Base-by-base conservation (phyloP, 306 rosid genomes). In the Gastrolobium villosum region DNA sequence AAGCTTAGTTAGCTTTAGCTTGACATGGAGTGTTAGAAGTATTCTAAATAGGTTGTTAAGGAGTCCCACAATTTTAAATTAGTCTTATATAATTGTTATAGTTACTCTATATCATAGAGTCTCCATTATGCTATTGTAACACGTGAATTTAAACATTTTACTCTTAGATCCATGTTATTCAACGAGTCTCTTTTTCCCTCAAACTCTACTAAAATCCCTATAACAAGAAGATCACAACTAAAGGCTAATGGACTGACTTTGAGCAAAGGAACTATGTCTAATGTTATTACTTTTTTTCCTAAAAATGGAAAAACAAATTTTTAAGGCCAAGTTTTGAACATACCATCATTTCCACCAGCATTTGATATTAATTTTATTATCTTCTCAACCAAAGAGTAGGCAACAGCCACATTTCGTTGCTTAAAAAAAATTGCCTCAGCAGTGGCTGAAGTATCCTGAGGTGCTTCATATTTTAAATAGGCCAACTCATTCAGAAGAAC, bases 401-500 rank as follows among this genome's bases (percentile, higher is more conserved):
- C 93, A 84, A 84, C 82, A 79, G 95, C 96, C 72, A 95, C 90
- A 53, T 88, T 87, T 36, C 69, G 90, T 79, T 43, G 85, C 94
- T 92, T 95, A 26, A 63, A 77, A 83, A 70, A 37, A 78, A 92
- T 77, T 76, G 87, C 80, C 76, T 91, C 91, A 10, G 78, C 80
- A 75, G 85, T 72, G 71, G 91, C 76, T 5, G 89, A 82, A 70
- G 94, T 75, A 78, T 82, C 86, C 76, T 87, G 85, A 30, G 95
- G 88, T 74, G 95, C 96, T 82, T 93, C 97, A 79, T 84, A 93
- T 79, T 91, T 95, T 81, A 88, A 79, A 79, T 92, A 91, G 61
- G 98, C 98, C 81, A 95, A 83, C 78, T 95, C 97, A 82, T 95
- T 91, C 65, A 95, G 85, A 77, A 92, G 87, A 81, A 95, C 98